A percentile compares a stretch with the other conserved stretches of the same genome.
phyloP scores from a whole-genome alignment of 345 rosid genomes.

The Lumnitzera littorea region DNA sequence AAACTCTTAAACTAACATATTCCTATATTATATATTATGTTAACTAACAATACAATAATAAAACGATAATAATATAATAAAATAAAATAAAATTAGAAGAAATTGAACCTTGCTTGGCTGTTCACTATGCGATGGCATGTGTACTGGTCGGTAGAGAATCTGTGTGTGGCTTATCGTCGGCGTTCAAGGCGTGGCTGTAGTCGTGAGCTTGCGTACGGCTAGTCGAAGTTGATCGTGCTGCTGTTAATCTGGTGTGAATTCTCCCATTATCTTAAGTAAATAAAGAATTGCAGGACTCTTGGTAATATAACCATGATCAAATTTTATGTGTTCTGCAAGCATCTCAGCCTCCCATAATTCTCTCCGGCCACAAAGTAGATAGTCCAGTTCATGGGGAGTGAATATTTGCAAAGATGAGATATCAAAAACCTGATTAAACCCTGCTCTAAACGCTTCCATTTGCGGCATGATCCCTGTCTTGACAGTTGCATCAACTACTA shows the following conservation, averaged over 20 bases:
- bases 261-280: conserved; percentile 96
- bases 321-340: conserved; percentile 89
- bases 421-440: conserved; percentile 98
- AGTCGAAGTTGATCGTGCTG: no score
- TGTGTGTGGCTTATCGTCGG: no score
- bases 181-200: no score
- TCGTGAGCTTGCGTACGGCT: no score
- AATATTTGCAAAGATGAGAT: conserved; percentile 86
- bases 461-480: conserved; percentile 75
- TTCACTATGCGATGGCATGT: no score
- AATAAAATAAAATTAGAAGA: no score
- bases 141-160: no score
- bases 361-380: conserved; percentile 92
- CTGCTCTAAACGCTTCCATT: conserved; percentile 87
- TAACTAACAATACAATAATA: no score
- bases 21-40: no score
- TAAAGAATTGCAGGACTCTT: conserved; percentile 86
- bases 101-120: no score
- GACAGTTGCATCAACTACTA: conserved; percentile 90
- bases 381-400: conserved; percentile 78
- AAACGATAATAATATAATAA: no score
- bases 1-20: no score
- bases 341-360: conserved; percentile 78
- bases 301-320: conserved; percentile 96
- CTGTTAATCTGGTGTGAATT: conserved; percentile 90